Percentiles rank a stretch among this genome's conserved stretches.
Conservation (phyloP, 2,329 filamentous ascomycete genomes). For the Xenoacremonium recifei region DNA sequence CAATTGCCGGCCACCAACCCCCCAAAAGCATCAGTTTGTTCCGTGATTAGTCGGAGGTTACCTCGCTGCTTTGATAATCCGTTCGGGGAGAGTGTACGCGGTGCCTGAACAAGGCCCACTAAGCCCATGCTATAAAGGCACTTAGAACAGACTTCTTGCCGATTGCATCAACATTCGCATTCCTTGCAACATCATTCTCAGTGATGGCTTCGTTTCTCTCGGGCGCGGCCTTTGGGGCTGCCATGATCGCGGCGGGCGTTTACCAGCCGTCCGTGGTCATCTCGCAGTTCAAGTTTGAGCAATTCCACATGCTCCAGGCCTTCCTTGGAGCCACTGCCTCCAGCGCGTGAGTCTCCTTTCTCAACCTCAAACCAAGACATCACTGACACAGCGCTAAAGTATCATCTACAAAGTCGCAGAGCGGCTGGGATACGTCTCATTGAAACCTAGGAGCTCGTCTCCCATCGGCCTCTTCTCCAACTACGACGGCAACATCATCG, state of each 20-base stretch:
- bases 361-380: neutral
- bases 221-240: conserved; percentile 61
- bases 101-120: too few species aligned
- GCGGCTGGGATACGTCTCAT: conserved; percentile 38
- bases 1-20: too few species aligned
- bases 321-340: conserved; percentile 62
- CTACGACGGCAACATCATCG: conserved; percentile 65
- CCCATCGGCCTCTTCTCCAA: conserved; percentile 50
- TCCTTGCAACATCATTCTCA: too few species aligned
- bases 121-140: conserved; percentile 8
- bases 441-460: conserved; percentile 49
- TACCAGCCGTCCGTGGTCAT: conserved; percentile 59
- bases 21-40: too few species aligned
- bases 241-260: conserved; percentile 59
- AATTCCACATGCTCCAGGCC: conserved; percentile 65
- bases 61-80: too few species aligned
- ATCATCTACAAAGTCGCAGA: conserved; percentile 46
- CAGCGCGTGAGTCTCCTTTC: conserved; percentile 52
- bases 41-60: too few species aligned
- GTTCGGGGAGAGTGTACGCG: too few species aligned
- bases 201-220: conserved; percentile 38
- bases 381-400: conserved; percentile 25
- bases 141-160: neutral
- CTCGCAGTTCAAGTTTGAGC: conserved; percentile 57
- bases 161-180: neutral